phyloP scores from a whole-genome alignment of 2,329 filamentous ascomycete species.

The Apiospora pterosperma region DNA sequence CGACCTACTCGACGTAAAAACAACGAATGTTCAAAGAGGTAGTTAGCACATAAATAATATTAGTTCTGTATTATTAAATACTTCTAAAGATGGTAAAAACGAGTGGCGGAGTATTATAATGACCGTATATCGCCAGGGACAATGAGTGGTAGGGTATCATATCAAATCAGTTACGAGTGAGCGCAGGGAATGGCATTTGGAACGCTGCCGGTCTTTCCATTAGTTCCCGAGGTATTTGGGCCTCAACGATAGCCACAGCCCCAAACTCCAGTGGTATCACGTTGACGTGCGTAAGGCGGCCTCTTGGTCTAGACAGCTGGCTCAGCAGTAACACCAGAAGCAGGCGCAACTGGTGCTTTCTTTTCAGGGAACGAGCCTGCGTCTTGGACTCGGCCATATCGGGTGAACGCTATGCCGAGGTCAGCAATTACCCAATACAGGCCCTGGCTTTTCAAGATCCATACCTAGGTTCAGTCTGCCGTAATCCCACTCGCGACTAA shows the following conservation, averaged over 20 bases:
- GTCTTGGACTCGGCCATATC: constrained; percentile 48
- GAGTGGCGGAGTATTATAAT: background rate
- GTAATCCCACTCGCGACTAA: constrained; percentile 50
- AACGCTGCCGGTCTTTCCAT: background rate
- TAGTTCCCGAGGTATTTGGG: background rate
- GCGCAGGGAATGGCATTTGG: background rate
- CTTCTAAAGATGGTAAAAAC: background rate
- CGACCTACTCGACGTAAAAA: background rate
- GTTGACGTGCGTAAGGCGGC: background rate
- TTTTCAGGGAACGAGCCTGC: constrained; percentile 46
- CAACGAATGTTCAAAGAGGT: background rate
- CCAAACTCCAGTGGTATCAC: background rate
- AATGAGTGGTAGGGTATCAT: background rate
- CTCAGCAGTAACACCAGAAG: constrained; percentile 8
- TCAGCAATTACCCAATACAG: background rate
- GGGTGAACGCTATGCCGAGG: constrained; percentile 39
- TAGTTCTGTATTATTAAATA: background rate
- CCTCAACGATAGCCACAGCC: background rate
- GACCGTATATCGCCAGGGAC: background rate
- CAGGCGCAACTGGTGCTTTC: constrained; percentile 16
- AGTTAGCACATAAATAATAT: background rate
- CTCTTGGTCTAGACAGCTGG: constrained; percentile 13
- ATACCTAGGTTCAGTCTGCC: constrained; percentile 40
- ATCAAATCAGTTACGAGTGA: background rate
- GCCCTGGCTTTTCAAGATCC: background rate